phyloP scores from a whole-genome alignment of 768 basidiomycete species.

The Cystobasidium ongulense region DNA sequence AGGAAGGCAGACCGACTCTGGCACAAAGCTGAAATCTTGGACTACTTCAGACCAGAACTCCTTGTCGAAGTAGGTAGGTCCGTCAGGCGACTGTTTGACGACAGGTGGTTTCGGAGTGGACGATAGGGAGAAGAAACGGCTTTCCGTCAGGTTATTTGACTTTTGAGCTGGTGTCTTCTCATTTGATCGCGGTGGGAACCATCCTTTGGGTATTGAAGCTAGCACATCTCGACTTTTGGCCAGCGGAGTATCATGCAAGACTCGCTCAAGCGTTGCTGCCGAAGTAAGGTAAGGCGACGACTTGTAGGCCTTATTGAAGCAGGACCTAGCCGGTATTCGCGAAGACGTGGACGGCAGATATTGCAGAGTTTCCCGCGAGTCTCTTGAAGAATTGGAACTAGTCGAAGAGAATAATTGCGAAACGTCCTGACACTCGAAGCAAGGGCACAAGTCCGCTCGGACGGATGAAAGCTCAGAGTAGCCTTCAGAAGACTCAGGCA shows the following conservation, averaged over 20 bases:
- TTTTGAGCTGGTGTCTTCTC: not conserved
- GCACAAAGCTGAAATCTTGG: conserved; percentile 20
- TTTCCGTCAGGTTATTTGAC: not conserved
- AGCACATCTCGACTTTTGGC: conserved; percentile 9
- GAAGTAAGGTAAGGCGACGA: conserved; percentile 2
- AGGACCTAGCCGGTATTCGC: conserved; percentile 1
- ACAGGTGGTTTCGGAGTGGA: not conserved
- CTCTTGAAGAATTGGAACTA: not conserved
- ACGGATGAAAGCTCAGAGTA: conserved; percentile 14
- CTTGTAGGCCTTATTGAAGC: conserved; percentile 21
- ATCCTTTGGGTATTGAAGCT: conserved; percentile 22
- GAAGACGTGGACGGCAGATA: conserved; percentile 17
- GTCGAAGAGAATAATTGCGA: not conserved
- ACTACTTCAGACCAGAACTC: conserved; percentile 12
- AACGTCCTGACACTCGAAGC: conserved; percentile 24
- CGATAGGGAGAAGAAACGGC: not conserved
- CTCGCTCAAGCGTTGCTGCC: not conserved
- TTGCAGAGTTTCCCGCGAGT: not conserved
- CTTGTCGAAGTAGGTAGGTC: not conserved
- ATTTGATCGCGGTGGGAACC: conserved; percentile 3
- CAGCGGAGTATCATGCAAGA: conserved; percentile 5
- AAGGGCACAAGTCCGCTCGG: conserved; percentile 15
- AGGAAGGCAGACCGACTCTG: not conserved
- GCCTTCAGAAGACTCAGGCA: conserved; percentile 21
- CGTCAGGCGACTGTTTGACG: not conserved